Base-by-base conservation (phyloP, 1,139 yeast genomes). In the Hemisphaericaspora xylofermentans region DNA sequence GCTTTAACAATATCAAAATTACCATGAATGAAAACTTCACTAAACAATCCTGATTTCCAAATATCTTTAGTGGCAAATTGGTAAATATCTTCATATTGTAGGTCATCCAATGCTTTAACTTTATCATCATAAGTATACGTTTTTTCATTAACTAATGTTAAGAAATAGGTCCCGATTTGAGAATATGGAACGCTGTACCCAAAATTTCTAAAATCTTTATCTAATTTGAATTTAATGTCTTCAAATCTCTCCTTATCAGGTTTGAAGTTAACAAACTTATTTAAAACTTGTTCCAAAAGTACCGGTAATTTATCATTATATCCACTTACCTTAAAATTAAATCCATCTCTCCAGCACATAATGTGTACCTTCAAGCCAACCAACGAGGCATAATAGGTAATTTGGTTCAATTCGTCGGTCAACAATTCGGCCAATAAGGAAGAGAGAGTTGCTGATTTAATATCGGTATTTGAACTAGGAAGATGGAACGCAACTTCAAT, bases 331-430 rank as follows among this genome's bases (percentile, higher is more conserved):
- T 78, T 77, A 32, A 93, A 58, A 32, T 78, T 76, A 36, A 89
- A 57, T 0, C 96, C 96, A 51, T 84, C 89, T 47, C 84, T 75
- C 47, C 84, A 78, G 40, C 78, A 68, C 32, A 71, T 63, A 33
- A 91, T 71, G 3, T 72, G 65, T 46, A 83, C 82, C 37, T 73
- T 67, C 43, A 89, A 73, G 0, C 94, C 95, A 2, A 94, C 96
- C 45, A 89, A 70, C 7, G 82, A 78, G 0, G 98, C 97, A 57
- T 86, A 85, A 54, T 93, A 93, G 6, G 88, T 81, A 41, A 79
- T 68, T 53, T 88, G 91, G 50, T 83, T 84, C 50, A 93, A 67
- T 34, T 78, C 80, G 55, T 91, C 97, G 42, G 80, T 85, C 32
- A 91, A 63, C 43, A 91, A 58, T 37, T 87, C 91, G 27, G 80